Base-by-base conservation (phyloP, 148 eudicot genomes). In the Agrostemma githago region DNA sequence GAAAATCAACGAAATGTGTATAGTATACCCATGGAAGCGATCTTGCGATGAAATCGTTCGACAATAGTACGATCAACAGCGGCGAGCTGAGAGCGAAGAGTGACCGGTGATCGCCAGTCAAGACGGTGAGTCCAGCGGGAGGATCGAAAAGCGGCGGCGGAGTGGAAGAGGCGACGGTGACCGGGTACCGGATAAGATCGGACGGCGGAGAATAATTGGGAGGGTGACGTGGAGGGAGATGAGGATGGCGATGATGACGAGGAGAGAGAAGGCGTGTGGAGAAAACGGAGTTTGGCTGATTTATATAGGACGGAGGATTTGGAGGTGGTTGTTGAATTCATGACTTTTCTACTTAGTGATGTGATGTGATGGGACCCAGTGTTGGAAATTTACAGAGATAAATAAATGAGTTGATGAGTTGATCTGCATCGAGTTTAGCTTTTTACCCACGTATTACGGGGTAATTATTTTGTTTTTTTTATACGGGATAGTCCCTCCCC, bases 21-120 rank as follows among this genome's bases (percentile, higher is more conserved):
- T 26, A 73, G 86, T 3, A 41, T 66, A 93, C 92, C 97, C 98
- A 91, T 93, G 69, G 95, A 78, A 70, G 91, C 85, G 86, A 91
- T 75, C 68, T 72, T 88, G 38, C 91, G 87, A 46, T 90, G 80
- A 72, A 92, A 85, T 2, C 71, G 89, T 78, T 85, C 87, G 69
- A 90, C 62, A 51, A 87, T 79, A 62, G 97, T 84, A 48, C 88
- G 78, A 61, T 86, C 51, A 38, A 82, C 34, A 43, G 68, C n/a
- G 66, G 38, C 14, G 40, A 88, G 82, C 85, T 82, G 91, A 84
- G 97, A 85, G 67, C 84, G 80, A 17, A 84, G 76, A 75, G 79
- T 66, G 71, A 79, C 72, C 75, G 86, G 87, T 8, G 91, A 89
- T 77, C 90, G 75, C 89, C 86, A 87, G 43, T 78, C 81, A 74